Evolutionary conservation across 2,329 filamentous ascomycete species (phyloP).

Genomic region (Fusarium drepaniforme): DNA sequence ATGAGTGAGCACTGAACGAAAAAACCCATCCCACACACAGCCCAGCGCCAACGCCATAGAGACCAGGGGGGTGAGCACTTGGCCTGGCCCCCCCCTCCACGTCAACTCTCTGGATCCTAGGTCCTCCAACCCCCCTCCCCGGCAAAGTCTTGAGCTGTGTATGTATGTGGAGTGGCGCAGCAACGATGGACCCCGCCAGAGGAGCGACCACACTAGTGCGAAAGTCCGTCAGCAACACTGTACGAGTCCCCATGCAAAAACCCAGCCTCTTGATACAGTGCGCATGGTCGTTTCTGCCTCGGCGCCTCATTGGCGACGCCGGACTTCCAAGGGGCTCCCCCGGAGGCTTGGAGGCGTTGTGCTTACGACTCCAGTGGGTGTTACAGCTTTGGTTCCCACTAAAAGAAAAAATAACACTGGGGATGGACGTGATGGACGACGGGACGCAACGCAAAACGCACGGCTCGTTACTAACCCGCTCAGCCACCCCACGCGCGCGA

Average conservation of each 20-base stretch:
- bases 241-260: background rate
- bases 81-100: background rate
- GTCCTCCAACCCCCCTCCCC: background rate
- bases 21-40: background rate
- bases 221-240: background rate
- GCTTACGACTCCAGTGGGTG: slow-evolving; percentile 35
- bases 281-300: slow-evolving; percentile 15
- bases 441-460: background rate
- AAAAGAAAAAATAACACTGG: slow-evolving; percentile 2
- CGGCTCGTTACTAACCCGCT: slow-evolving; percentile 27
- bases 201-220: slow-evolving; percentile 9
- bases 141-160: background rate
- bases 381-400: slow-evolving; percentile 39
- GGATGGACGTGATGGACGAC: background rate
- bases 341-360: slow-evolving; percentile 30
- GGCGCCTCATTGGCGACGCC: slow-evolving; percentile 8
- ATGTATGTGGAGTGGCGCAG: slow-evolving; percentile 20
- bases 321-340: background rate
- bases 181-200: slow-evolving; percentile 7
- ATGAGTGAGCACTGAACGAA: background rate
- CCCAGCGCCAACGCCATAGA: background rate
- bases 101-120: background rate
- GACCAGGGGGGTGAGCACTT: slow-evolving; percentile 25
- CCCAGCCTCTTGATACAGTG: slow-evolving; percentile 6
- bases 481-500: slow-evolving; percentile 1